Conservation (phyloP, 768 basidiomycete genomes). For the Russula compacta region DNA sequence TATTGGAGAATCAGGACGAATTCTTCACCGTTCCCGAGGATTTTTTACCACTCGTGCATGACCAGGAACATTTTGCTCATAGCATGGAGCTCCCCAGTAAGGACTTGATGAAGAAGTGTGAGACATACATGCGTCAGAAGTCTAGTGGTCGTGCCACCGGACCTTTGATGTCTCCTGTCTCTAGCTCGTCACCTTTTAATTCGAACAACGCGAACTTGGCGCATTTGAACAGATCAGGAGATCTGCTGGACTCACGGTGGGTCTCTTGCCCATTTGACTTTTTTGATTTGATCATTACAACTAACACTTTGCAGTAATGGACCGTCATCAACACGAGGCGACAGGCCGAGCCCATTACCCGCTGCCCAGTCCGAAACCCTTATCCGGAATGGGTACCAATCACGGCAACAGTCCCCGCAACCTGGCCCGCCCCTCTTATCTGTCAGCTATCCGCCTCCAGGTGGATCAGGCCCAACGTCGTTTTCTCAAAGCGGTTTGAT, state of each 20-base stretch:
- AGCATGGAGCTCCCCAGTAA: constrained; percentile 85
- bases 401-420: constrained; percentile 18
- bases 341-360: constrained; percentile 6
- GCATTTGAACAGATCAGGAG: constrained; percentile 15
- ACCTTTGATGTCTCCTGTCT: constrained; percentile 28
- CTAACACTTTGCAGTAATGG: not conserved
- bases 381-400: constrained; percentile 18
- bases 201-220: constrained; percentile 25
- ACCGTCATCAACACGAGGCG: constrained; percentile 2
- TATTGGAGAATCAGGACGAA: constrained; percentile 91
- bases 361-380: constrained; percentile 10
- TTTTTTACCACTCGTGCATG: constrained; percentile 74
- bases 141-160: constrained; percentile 45
- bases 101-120: constrained; percentile 93
- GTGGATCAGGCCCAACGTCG: constrained; percentile 30
- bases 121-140: constrained; percentile 77
- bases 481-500: constrained; percentile 36
- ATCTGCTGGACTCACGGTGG: constrained; percentile 15
- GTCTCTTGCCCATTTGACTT: not conserved
- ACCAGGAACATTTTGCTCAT: constrained; percentile 87
- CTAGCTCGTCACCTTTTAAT: constrained; percentile 32
- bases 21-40: constrained; percentile 93
- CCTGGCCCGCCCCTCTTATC: constrained; percentile 3
- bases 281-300: not conserved
- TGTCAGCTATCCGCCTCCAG: constrained; percentile 11